A percentile compares a stretch with the other conserved stretches of the same genome.
These are phyloP conservation scores for Mucor racemosus DNA, from an alignment of 371 early-diverging fungal species.

Conservation along the genomic window DNA sequence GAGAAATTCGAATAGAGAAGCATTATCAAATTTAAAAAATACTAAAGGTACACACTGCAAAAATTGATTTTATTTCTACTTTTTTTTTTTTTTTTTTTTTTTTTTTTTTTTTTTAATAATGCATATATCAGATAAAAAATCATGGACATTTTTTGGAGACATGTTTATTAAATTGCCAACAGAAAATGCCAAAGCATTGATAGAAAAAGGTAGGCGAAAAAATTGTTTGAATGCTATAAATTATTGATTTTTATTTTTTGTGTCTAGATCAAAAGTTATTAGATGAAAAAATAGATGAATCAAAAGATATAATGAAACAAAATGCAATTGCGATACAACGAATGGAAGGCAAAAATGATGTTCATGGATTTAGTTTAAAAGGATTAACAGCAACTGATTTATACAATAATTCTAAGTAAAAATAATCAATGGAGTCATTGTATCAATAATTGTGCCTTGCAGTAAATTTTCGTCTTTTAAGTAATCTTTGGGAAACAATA, in stretches of 20 bases:
- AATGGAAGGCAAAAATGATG: slow-evolving; percentile 52
- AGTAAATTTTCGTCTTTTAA: slow-evolving; percentile 72
- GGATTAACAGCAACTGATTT: slow-evolving; percentile 47
- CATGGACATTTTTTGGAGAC: slow-evolving; percentile 70
- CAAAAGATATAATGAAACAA: slow-evolving; percentile 50
- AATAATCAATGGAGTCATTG: slow-evolving; percentile 63
- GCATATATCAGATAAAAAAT: slow-evolving; percentile 54
- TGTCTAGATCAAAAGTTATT: slow-evolving; percentile 47
- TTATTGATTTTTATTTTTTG: too few species aligned
- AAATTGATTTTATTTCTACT: too few species aligned
- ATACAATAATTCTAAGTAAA: slow-evolving; percentile 54
- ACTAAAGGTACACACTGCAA: slow-evolving; percentile 8
- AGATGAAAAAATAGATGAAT: slow-evolving; percentile 46
- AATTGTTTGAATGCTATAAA: neutral
- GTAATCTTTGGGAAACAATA: slow-evolving; percentile 79
- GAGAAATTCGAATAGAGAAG: slow-evolving; percentile 66
- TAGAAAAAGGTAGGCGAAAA: slow-evolving; percentile 45
- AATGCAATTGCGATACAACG: slow-evolving; percentile 49
- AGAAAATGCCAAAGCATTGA: slow-evolving; percentile 37
- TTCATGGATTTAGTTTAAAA: slow-evolving; percentile 49
- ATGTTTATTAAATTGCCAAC: slow-evolving; percentile 65
- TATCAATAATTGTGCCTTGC: slow-evolving; percentile 57
- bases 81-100: too few species aligned
- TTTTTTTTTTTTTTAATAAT: too few species aligned
- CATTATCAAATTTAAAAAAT: slow-evolving; percentile 54